These are phyloP conservation scores for Lichtheimia hyalospora DNA, from an alignment of 371 early-diverging fungal species.

Conservation along the genomic window DNA sequence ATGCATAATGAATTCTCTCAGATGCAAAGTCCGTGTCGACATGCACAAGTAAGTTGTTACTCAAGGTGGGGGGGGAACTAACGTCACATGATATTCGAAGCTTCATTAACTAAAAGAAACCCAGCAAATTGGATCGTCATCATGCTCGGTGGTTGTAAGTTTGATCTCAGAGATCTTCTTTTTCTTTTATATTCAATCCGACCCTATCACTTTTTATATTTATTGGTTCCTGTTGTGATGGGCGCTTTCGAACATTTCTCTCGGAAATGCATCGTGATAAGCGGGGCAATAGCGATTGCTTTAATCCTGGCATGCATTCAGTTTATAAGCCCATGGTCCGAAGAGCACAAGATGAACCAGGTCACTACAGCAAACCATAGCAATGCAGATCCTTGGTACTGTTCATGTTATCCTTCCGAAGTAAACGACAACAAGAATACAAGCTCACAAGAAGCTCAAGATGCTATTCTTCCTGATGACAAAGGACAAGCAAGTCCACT, in stretches of 20 bases:
- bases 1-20: too few species aligned
- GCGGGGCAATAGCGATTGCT: not conserved
- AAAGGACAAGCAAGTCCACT: slow-evolving; percentile 3
- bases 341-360: not conserved
- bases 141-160: too few species aligned
- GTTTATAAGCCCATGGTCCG: not conserved
- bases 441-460: not conserved
- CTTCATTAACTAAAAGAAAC: too few species aligned
- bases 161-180: too few species aligned
- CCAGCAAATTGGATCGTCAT: too few species aligned
- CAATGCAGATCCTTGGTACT: slow-evolving; percentile 10
- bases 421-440: not conserved
- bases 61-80: too few species aligned
- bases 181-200: too few species aligned
- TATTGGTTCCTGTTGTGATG: not conserved
- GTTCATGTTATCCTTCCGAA: slow-evolving; percentile 5
- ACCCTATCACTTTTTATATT: too few species aligned
- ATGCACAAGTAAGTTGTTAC: too few species aligned
- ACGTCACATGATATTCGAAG: not conserved
- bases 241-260: not conserved
- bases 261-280: not conserved
- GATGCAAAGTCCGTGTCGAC: too few species aligned
- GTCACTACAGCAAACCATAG: not conserved
- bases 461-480: not conserved
- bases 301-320: not conserved